A percentile compares a stretch with the other conserved stretches of the same genome.
Evolutionary conservation across 306 rosid species (phyloP).

Genomic region (Cicer cuneatum): DNA sequence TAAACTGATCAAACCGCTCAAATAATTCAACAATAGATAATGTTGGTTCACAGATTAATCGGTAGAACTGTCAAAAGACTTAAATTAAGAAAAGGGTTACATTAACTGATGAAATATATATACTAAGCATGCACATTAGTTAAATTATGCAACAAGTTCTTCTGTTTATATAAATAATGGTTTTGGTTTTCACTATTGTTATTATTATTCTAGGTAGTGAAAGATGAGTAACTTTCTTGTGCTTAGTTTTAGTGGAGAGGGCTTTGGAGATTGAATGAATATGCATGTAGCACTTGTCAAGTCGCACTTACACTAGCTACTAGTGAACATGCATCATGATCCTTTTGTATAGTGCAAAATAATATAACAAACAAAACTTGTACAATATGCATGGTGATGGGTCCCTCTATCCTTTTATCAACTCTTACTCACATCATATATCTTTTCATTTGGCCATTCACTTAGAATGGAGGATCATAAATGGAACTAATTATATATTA

Average conservation of each 20-base stretch:
- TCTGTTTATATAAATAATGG: too few relatives aligned
- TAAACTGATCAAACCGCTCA: too few relatives aligned
- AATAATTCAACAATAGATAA: too few relatives aligned
- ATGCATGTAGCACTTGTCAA: constrained; percentile 22
- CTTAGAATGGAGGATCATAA: constrained; percentile 38
- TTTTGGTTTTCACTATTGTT: too few relatives aligned
- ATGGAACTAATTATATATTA: not conserved
- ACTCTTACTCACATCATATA: constrained; percentile 26
- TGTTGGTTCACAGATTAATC: too few relatives aligned
- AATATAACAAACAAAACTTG: constrained; percentile 40
- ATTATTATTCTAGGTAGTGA: too few relatives aligned
- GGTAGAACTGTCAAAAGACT: too few relatives aligned
- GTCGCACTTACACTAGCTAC: constrained; percentile 14
- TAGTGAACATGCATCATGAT: constrained; percentile 36
- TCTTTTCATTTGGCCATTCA: constrained; percentile 33
- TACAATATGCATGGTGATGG: constrained; percentile 49
- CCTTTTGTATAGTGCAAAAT: constrained; percentile 12
- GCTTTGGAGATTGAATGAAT: not conserved
- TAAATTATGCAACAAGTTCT: too few relatives aligned
- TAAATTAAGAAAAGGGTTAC: too few relatives aligned
- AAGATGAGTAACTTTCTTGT: not conserved
- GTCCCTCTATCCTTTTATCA: constrained; percentile 41
- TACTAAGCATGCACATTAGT: too few relatives aligned
- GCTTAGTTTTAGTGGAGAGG: not conserved
- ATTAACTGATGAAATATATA: too few relatives aligned